A percentile compares a stretch with the other conserved stretches of the same genome.
Evolutionary conservation across 495 filamentous ascomycete species (phyloP).

Genomic region (Chaetomidium leptoderma): DNA sequence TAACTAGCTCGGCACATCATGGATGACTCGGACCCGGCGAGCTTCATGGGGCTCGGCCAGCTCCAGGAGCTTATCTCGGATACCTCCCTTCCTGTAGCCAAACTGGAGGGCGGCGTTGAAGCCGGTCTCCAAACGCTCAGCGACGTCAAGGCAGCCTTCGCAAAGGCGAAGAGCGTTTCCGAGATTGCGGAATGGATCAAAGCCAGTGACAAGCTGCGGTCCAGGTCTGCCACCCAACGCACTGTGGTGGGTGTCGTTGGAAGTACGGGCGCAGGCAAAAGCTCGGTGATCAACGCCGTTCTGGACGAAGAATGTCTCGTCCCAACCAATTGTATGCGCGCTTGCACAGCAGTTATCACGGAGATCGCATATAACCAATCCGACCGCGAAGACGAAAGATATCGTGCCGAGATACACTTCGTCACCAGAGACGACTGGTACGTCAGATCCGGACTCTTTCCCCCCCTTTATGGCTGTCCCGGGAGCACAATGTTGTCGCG

Average conservation of each 20-base stretch:
- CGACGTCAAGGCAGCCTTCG: conserved; percentile 19
- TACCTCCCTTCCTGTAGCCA: neutral
- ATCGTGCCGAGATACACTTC: conserved; percentile 60
- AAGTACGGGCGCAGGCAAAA: conserved; percentile 57
- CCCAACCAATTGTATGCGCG: conserved; percentile 43
- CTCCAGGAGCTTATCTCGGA: neutral
- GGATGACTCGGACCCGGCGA: neutral
- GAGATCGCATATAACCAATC: conserved; percentile 59
- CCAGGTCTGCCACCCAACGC: conserved; percentile 17
- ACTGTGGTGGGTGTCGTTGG: conserved; percentile 56
- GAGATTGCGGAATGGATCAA: conserved; percentile 38
- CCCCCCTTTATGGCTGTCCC: too few species aligned
- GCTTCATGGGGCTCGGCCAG: neutral
- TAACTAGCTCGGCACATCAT: neutral
- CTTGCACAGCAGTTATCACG: conserved; percentile 63
- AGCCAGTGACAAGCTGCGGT: conserved; percentile 35
- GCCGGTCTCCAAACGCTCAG: conserved; percentile 21
- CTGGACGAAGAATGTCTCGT: conserved; percentile 50
- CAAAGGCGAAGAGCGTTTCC: neutral
- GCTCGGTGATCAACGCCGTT: conserved; percentile 57
- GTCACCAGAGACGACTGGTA: conserved; percentile 53
- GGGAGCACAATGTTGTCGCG: too few species aligned
- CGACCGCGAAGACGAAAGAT: conserved; percentile 40
- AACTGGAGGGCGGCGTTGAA: conserved; percentile 26
- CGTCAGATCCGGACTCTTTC: too few species aligned